Conservation (phyloP, 2,329 filamentous ascomycete species). For the Pleurostoma richardsiae region DNA sequence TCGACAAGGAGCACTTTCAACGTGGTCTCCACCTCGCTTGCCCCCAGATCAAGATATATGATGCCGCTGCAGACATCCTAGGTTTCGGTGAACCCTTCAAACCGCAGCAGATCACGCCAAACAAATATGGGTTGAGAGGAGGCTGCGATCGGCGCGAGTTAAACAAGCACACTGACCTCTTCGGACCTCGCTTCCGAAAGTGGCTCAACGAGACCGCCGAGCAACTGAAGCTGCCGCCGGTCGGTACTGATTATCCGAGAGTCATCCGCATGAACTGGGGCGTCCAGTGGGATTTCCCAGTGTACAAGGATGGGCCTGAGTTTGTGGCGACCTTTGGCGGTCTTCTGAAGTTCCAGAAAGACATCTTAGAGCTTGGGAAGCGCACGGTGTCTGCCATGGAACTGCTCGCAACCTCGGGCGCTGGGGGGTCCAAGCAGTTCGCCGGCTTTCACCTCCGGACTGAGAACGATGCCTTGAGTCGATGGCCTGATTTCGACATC, state of each 20-base stretch:
- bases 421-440: slow-evolving; percentile 16
- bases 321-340: slow-evolving; percentile 37
- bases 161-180: slow-evolving; percentile 33
- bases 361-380: slow-evolving; percentile 34
- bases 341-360: slow-evolving; percentile 33
- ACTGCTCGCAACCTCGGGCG: slow-evolving; percentile 10
- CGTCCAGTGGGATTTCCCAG: slow-evolving; percentile 39
- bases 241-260: slow-evolving; percentile 21
- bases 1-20: slow-evolving; percentile 39
- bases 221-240: slow-evolving; percentile 10
- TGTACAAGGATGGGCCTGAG: slow-evolving; percentile 39
- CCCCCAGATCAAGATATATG: slow-evolving; percentile 36
- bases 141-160: slow-evolving; percentile 33
- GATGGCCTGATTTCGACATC: slow-evolving; percentile 37
- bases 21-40: slow-evolving; percentile 28
- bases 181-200: slow-evolving; percentile 24
- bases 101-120: slow-evolving; percentile 34
- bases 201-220: slow-evolving; percentile 23
- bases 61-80: slow-evolving; percentile 29
- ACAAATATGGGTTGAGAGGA: slow-evolving; percentile 29
- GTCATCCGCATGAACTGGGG: slow-evolving; percentile 36
- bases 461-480: slow-evolving; percentile 37
- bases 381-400: slow-evolving; percentile 28
- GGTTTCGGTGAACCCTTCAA: slow-evolving; percentile 22
- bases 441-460: slow-evolving; percentile 41